These are phyloP conservation scores for Ceratobasidium sp. DNA, from an alignment of 1,284 basidiomycete genomes.

Conservation along the genomic window DNA sequence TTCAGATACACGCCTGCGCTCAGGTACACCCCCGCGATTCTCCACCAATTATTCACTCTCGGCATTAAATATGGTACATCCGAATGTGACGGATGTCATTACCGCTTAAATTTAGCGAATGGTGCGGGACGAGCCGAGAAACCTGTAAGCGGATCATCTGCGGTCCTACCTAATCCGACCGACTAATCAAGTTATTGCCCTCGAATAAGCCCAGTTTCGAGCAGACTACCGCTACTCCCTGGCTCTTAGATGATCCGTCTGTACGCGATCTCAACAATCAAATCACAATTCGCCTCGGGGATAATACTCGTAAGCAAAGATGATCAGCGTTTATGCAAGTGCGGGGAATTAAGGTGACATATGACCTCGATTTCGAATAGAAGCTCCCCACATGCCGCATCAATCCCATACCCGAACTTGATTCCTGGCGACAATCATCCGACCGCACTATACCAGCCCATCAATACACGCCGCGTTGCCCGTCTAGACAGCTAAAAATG, in stretches of 20 bases:
- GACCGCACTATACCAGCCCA: not conserved
- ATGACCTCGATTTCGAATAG: conserved; percentile 8
- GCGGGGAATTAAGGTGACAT: conserved; percentile 28
- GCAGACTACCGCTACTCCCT: not conserved
- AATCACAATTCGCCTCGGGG: not conserved
- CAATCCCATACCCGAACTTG: not conserved
- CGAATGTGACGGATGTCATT: conserved; percentile 73
- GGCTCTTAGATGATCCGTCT: not conserved
- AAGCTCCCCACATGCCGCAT: not conserved
- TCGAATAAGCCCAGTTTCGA: not conserved
- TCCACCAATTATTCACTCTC: not conserved
- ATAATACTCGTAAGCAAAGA: not conserved
- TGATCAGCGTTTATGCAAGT: not conserved
- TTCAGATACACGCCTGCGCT: conserved; percentile 84
- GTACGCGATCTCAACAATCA: not conserved
- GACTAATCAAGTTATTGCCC: not conserved
- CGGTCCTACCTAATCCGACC: not conserved
- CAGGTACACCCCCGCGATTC: conserved; percentile 70
- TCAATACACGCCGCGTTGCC: not conserved
- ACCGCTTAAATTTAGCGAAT: conserved; percentile 56
- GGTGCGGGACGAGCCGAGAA: no score
- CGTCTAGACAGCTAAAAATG: no score
- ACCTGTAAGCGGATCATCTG: no score
- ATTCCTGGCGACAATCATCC: conserved; percentile 8
- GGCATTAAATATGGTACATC: conserved; percentile 75